Evolutionary conservation across 192 early-diverging fungal genomes (phyloP).

Genomic region (Kappamyces sp.): DNA sequence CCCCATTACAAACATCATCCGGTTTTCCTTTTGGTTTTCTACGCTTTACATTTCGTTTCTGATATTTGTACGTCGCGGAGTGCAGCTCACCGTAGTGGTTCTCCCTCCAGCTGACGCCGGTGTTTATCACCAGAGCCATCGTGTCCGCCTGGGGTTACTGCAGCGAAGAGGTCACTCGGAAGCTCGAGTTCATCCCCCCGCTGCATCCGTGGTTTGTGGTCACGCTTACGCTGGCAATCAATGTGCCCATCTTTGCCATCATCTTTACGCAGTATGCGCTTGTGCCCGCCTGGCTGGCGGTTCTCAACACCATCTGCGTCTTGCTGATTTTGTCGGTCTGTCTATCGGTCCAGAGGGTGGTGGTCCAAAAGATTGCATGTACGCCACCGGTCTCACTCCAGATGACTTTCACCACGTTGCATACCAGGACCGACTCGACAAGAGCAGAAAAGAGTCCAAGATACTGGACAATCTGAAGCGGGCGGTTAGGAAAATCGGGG

Average conservation of each 20-base stretch:
- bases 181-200: too few species aligned
- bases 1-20: too few species aligned
- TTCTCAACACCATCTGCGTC: not conserved
- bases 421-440: constrained; percentile 6
- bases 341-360: constrained; percentile 1
- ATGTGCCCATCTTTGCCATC: not conserved
- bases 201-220: too few species aligned
- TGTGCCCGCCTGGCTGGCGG: not conserved
- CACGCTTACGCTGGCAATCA: too few species aligned
- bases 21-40: too few species aligned
- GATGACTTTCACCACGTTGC: constrained; percentile 5
- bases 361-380: constrained; percentile 9
- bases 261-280: not conserved
- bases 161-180: too few species aligned
- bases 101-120: too few species aligned
- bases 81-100: too few species aligned
- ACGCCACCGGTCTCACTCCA: not conserved
- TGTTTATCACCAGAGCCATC: too few species aligned
- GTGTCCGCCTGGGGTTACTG: too few species aligned
- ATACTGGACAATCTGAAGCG: constrained; percentile 9
- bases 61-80: too few species aligned
- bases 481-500: not conserved
- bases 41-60: too few species aligned
- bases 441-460: not conserved
- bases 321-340: constrained; percentile 1